Evolutionary conservation across 768 basidiomycete genomes (phyloP).

Genomic region (Leccinum boreale): DNA sequence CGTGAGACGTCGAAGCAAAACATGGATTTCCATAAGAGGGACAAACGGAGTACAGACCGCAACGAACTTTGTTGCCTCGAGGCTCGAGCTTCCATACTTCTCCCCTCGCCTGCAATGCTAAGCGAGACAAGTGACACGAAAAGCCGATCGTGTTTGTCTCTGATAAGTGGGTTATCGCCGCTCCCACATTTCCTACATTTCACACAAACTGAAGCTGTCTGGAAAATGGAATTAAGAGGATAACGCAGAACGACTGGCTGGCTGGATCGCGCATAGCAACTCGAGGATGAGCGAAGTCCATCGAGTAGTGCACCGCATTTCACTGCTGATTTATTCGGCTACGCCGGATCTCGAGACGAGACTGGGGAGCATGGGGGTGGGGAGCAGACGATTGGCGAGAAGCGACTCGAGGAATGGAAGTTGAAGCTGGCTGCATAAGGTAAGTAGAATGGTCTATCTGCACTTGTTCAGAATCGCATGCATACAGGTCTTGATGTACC

Average conservation of each 20-base stretch:
- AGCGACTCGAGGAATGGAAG: slow-evolving; percentile 5
- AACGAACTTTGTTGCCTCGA: not conserved
- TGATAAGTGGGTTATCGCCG: not conserved
- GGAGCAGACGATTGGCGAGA: not conserved
- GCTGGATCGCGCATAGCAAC: not conserved
- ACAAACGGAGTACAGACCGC: not conserved
- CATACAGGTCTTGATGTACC: not conserved
- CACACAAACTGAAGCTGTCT: not conserved
- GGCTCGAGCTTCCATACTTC: slow-evolving; percentile 1
- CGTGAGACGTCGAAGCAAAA: not conserved
- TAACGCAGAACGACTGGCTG: not conserved
- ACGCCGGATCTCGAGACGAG: not conserved
- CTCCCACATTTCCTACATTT: not conserved
- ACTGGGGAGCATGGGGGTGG: not conserved
- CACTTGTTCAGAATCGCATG: not conserved
- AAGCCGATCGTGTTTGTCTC: not conserved
- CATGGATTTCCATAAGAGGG: not conserved
- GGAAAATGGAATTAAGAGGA: slow-evolving; percentile 4
- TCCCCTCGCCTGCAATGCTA: not conserved
- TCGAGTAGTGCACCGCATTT: not conserved
- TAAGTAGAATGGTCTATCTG: not conserved
- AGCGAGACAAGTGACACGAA: not conserved
- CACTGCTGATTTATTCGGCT: not conserved
- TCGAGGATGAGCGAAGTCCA: not conserved
- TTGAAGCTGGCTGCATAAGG: not conserved